These are phyloP conservation scores for Lavandula angustifolia DNA, from an alignment of 257 asterid species.

Conservation along the genomic window DNA sequence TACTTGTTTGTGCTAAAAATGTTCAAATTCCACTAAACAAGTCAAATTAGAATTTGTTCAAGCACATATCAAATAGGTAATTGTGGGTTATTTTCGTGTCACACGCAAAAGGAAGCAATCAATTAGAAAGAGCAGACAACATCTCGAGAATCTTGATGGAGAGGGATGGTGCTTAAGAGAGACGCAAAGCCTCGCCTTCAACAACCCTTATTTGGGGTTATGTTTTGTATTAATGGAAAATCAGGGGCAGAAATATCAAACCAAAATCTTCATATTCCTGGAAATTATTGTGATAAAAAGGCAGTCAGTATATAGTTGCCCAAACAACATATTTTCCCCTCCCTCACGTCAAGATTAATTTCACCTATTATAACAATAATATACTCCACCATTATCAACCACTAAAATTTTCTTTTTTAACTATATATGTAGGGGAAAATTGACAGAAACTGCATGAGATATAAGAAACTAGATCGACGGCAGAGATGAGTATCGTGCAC, in stretches of 20 bases:
- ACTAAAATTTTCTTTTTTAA: background rate
- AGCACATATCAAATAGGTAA: no score
- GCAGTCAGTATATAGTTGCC: constrained; percentile 10
- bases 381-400: background rate
- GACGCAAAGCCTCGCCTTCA: background rate
- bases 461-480: no score
- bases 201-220: constrained; percentile 8
- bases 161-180: constrained; percentile 14
- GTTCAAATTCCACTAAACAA: no score
- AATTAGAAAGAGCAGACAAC: background rate
- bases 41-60: no score
- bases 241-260: constrained; percentile 22
- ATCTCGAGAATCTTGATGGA: constrained; percentile 31
- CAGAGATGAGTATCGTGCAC: no score
- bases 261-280: constrained; percentile 16
- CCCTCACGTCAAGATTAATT: background rate
- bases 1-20: no score
- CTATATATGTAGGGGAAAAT: background rate
- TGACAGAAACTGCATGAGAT: background rate
- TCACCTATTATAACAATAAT: constrained; percentile 1
- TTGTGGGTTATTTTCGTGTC: no score
- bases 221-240: constrained; percentile 29
- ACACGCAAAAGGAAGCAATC: background rate
- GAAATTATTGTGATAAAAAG: constrained; percentile 20
- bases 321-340: no score